Base-by-base conservation (phyloP, 1,284 basidiomycete species). In the Microbotryum scabiosae region DNA sequence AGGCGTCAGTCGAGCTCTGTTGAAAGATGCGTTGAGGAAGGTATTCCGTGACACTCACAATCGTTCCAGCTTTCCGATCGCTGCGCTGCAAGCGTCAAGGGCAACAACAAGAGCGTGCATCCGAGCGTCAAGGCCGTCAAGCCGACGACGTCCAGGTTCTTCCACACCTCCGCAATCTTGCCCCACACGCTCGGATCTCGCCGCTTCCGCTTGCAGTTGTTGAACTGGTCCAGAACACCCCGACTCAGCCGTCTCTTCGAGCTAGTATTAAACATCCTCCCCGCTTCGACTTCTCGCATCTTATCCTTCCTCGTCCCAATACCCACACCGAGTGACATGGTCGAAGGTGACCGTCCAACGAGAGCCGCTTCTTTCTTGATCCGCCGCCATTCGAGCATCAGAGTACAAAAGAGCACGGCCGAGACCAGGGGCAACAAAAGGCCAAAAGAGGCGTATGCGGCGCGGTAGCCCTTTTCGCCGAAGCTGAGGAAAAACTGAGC, bases 401-500 rank as follows among this genome's bases (percentile, higher is more conserved):
- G 55, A 16, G 62, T 61, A 57, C 64, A 59, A 62, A 64, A 62
- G 25, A 70, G 54, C n/a, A 65, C 49, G 10, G 57, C 54, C 5
- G 69, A 65, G 44, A 69, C 66, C 23, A 72, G 53, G n/a, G 72
- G 71, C 12, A 73, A 62, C 28, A 71, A 61, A 16, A 69, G 58
- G 10, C 70, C 72, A 36, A 71, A 73, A 16, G 67, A 53, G 32
- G 62, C 61, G 58, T 72, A 73, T 30, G 67, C 68, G 36, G 63
- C 43, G 30, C 72, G 67, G 60, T 72, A 72, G 16, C 71, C 71
- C 3, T 57, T 44, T n/a, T 69, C 69, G 26, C 72, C 72, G 9
- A 54, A 59, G 3, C 62, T 63, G 23, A 67, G 66, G 57, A 73
- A 71, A 43, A 57, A 58, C 1, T 69, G 59, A 4, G 67, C 72